phyloP scores from a whole-genome alignment of 257 asterid species.

The Agastache rugosa region DNA sequence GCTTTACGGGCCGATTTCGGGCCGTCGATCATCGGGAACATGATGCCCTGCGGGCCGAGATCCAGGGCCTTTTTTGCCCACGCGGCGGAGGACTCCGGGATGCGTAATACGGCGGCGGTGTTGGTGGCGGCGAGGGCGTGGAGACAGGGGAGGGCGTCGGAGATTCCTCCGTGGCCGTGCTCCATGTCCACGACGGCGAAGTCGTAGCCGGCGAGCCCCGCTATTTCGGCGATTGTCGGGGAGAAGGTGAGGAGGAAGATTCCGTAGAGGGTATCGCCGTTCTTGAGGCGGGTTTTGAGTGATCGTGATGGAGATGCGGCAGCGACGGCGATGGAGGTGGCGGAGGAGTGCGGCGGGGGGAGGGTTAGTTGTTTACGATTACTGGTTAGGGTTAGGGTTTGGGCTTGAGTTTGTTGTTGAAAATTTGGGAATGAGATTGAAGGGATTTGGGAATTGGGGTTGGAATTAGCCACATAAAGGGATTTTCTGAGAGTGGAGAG shows the following conservation, averaged over 20 bases:
- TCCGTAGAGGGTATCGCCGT: constrained; percentile 78
- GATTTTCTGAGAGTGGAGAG: constrained; percentile 48
- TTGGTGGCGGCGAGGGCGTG: constrained; percentile 70
- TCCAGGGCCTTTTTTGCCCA: constrained; percentile 92
- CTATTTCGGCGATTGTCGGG: constrained; percentile 79
- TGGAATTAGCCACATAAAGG: background rate
- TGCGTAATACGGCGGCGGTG: constrained; percentile 76
- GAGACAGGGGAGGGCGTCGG: constrained; percentile 76
- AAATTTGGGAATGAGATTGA: constrained; percentile 25
- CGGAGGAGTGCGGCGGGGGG: constrained; percentile 32
- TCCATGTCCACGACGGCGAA: constrained; percentile 89
- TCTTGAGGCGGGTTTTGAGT: constrained; percentile 67
- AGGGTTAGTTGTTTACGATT: constrained; percentile 21
- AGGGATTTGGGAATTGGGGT: constrained; percentile 21
- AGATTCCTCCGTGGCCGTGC: constrained; percentile 84
- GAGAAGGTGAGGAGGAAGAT: constrained; percentile 80
- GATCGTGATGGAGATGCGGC: constrained; percentile 37
- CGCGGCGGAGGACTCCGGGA: constrained; percentile 71
- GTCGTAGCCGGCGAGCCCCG: constrained; percentile 80
- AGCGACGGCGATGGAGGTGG: constrained; percentile 32
- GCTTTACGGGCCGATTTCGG: constrained; percentile 72
- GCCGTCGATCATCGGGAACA: constrained; percentile 90
- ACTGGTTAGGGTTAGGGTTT: constrained; percentile 43
- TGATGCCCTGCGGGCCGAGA: constrained; percentile 87
- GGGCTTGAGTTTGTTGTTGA: constrained; percentile 42